Evolutionary conservation across 805 yeast genomes (phyloP).

Genomic region (Ascoidea rubescens): DNA sequence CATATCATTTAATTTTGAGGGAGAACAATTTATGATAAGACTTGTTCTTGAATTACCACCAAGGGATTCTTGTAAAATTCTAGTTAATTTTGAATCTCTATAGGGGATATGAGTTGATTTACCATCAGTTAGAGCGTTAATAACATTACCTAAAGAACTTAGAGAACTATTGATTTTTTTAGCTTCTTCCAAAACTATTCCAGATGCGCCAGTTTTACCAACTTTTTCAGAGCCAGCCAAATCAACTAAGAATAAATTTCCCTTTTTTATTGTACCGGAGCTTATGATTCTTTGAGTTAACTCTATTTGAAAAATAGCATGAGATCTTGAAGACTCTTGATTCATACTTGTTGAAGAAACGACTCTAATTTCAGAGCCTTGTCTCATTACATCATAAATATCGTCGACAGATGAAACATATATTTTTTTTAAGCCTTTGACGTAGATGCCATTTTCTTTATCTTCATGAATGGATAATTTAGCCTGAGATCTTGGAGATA

Average conservation of each 20-base stretch:
- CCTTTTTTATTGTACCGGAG: conserved; percentile 44
- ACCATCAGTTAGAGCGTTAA: conserved; percentile 62
- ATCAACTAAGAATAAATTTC: conserved; percentile 65
- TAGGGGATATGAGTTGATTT: conserved; percentile 56
- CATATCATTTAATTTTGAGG: conserved; percentile 35
- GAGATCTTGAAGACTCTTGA: conserved; percentile 63
- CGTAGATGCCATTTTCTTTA: conserved; percentile 49
- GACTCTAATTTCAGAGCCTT: conserved; percentile 43
- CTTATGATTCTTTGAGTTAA: conserved; percentile 44
- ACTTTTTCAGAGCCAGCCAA: conserved; percentile 81
- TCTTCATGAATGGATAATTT: conserved; percentile 50
- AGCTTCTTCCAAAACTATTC: conserved; percentile 68
- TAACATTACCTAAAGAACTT: conserved; percentile 68
- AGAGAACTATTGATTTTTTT: conserved; percentile 72
- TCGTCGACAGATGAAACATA: conserved; percentile 48
- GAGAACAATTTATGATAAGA: conserved; percentile 61
- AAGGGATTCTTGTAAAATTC: conserved; percentile 64
- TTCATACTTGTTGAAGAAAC: conserved; percentile 58
- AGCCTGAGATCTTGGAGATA: conserved; percentile 17
- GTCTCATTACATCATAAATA: conserved; percentile 38
- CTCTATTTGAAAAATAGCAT: conserved; percentile 60
- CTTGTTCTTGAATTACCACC: conserved; percentile 78
- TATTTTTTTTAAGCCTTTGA: conserved; percentile 51
- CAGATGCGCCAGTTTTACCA: conserved; percentile 64
- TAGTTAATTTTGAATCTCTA: conserved; percentile 65